Base-by-base conservation (phyloP, 2,329 filamentous ascomycete species). In the Mycogone perniciosa region DNA sequence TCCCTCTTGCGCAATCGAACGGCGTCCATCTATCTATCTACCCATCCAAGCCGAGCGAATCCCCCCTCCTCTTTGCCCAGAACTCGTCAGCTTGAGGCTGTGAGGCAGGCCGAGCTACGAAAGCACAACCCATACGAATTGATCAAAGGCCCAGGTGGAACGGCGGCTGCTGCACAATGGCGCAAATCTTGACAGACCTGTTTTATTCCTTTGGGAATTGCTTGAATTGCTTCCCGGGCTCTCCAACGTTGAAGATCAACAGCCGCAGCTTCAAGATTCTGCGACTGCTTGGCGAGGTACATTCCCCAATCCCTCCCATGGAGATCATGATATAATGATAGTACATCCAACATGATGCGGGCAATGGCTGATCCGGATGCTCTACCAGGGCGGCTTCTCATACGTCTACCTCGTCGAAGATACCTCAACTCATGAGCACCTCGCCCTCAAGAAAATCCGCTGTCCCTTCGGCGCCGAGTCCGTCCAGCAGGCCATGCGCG, bases 351-450 rank as follows among this genome's bases (percentile, higher is more conserved):
- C 4, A 42, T 31, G 9, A 7, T 39, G 34, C 33, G 27, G 29
- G 20, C 26, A 38, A 38, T 38, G 10, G 35, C 35, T 38, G 7
- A 38, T 20, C 10, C n/a, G 26, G 5, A n/a, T n/a, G 11, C 8
- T 35, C 11, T 40, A 3, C 13, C 51, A 92, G 86, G 93, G 93
- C 66, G 93, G 93, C 64, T 99, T 99, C 76, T 96, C 90, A 58
- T 99, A 97, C 71, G 93, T 99, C 61, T 99, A 99, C 73, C 88
- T 99, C 53, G 93, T 99, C 54, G 88, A 97, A 76, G 91, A 96
- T 69, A 92, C 87, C 44, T 76, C 82, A 49, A 86, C 83, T 47
- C 87, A 88, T 53, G 84, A 92, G 62, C 81, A 96, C 43, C 92
- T 95, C 69, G 93, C 93, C 13, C 84, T 97, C 55, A 99, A 99